These are phyloP conservation scores for Nakaseomyces kungkrabaensis DNA, from an alignment of 1,139 yeast species.

Conservation along the genomic window DNA sequence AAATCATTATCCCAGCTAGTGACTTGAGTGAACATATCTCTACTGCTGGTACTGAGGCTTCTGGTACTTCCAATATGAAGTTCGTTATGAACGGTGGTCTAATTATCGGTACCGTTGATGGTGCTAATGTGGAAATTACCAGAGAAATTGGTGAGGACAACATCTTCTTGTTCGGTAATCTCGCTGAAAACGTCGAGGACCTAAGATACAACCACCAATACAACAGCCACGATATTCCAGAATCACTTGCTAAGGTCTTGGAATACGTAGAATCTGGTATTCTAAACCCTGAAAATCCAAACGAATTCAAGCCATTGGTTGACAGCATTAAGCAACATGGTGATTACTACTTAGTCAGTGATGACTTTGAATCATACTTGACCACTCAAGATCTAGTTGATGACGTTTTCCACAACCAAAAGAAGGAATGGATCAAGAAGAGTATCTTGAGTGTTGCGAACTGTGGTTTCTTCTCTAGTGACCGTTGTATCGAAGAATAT, in stretches of 20 bases:
- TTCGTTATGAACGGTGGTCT: conserved; percentile 90
- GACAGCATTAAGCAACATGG: conserved; percentile 66
- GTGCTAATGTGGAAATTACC: conserved; percentile 92
- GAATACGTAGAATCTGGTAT: conserved; percentile 55
- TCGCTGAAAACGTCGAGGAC: conserved; percentile 82
- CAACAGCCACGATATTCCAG: conserved; percentile 42
- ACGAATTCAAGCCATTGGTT: conserved; percentile 57
- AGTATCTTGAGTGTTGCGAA: conserved; percentile 75
- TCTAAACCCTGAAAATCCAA: conserved; percentile 52
- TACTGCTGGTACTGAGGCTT: conserved; percentile 97
- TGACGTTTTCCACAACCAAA: conserved; percentile 54
- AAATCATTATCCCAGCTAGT: conserved; percentile 80
- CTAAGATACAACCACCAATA: conserved; percentile 66
- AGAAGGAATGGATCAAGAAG: conserved; percentile 66
- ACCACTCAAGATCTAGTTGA: conserved; percentile 75
- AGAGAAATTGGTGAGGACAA: conserved; percentile 90
- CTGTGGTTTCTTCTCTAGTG: conserved; percentile 89
- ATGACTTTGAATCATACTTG: conserved; percentile 79
- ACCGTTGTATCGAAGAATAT: conserved; percentile 84
- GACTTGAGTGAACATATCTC: conserved; percentile 91
- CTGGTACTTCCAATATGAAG: conserved; percentile 95
- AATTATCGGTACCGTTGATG: conserved; percentile 92
- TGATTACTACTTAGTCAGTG: conserved; percentile 78
- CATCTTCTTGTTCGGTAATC: conserved; percentile 82
- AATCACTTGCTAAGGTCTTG: conserved; percentile 52